Evolutionary conservation across 768 basidiomycete species (phyloP).

Genomic region (Podaxis carcinomalis): DNA sequence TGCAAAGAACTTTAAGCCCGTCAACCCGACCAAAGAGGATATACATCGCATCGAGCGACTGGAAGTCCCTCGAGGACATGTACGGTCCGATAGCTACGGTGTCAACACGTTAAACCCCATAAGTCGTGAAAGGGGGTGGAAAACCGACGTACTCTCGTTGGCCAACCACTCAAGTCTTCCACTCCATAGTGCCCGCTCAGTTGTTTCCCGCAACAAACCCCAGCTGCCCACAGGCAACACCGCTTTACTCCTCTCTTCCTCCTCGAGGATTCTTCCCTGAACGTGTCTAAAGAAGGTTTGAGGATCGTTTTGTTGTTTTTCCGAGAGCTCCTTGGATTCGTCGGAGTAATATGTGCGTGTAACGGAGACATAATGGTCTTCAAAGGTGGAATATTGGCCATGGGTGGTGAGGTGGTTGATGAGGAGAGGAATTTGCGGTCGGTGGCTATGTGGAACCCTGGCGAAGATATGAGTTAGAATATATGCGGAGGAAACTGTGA

Average conservation of each 20-base stretch:
- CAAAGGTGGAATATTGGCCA: constrained; percentile 55
- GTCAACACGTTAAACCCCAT: neutral
- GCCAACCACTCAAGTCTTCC: constrained; percentile 37
- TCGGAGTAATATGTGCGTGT: constrained; percentile 49
- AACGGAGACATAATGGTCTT: constrained; percentile 46
- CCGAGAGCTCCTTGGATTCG: constrained; percentile 41
- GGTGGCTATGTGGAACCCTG: constrained; percentile 34
- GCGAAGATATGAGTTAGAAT: neutral
- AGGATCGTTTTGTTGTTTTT: constrained; percentile 37
- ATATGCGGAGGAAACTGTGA: neutral
- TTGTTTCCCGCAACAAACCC: constrained; percentile 44
- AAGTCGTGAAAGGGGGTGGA: neutral
- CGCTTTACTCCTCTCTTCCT: constrained; percentile 47
- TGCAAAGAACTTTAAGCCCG: constrained; percentile 47
- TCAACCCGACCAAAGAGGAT: constrained; percentile 55
- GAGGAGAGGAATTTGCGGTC: constrained; percentile 43
- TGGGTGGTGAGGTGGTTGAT: constrained; percentile 54
- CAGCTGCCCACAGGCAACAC: constrained; percentile 50
- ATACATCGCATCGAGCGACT: constrained; percentile 51
- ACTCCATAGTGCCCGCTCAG: constrained; percentile 48
- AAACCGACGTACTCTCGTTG: constrained; percentile 22
- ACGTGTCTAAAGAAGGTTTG: constrained; percentile 51
- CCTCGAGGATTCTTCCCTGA: constrained; percentile 45
- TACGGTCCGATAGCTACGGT: constrained; percentile 48
- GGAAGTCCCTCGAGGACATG: constrained; percentile 42